These are phyloP conservation scores for Sesbania bispinosa DNA, from an alignment of 306 rosid genomes.

Conservation along the genomic window DNA sequence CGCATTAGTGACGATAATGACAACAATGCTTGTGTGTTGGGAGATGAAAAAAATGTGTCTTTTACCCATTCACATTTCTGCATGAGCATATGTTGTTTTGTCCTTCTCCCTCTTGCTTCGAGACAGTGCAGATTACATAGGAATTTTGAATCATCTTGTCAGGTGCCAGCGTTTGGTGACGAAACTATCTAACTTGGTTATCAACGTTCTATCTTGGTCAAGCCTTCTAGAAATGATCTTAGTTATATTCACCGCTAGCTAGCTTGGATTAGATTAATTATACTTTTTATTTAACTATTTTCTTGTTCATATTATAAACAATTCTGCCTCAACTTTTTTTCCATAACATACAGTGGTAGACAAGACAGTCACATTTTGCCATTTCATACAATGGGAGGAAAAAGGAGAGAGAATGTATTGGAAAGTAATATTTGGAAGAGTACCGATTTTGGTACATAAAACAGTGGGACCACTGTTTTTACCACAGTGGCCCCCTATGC, in stretches of 20 bases:
- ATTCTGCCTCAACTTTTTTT: neutral
- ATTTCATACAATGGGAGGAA: no score
- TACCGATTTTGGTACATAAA: no score
- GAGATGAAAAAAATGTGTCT: conserved; percentile 15
- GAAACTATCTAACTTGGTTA: conserved; percentile 24
- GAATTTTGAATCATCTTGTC: conserved; percentile 13
- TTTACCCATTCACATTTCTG: neutral
- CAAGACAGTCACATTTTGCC: no score
- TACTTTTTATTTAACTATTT: neutral
- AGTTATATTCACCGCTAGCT: conserved; percentile 25
- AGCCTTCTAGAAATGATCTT: neutral
- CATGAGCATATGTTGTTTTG: neutral
- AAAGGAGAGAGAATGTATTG: no score
- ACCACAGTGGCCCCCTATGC: no score
- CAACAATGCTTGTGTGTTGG: conserved; percentile 16
- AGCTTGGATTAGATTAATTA: neutral
- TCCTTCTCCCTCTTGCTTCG: neutral
- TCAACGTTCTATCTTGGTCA: conserved; percentile 9
- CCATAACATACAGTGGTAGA: no score
- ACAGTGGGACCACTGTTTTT: no score
- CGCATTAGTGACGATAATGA: conserved; percentile 36
- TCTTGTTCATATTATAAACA: neutral
- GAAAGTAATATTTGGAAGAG: no score
- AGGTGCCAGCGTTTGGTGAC: conserved; percentile 10
- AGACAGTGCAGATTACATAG: neutral